Conservation (phyloP, 2,329 filamentous ascomycete genomes). For the Aureobasidium sp. region DNA sequence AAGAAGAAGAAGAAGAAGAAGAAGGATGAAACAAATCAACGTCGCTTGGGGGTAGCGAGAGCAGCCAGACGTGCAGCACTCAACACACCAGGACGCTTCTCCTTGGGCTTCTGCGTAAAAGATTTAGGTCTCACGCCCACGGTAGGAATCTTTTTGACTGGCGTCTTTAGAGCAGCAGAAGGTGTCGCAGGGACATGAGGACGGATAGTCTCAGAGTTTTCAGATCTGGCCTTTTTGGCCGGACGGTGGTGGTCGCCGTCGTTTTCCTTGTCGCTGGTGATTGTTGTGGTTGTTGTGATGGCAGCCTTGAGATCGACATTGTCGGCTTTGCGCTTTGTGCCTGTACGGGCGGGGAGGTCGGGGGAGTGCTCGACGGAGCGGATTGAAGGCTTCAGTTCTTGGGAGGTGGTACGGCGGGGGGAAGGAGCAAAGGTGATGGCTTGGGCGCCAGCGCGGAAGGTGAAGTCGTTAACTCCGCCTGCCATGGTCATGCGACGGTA, state of each 20-base stretch:
- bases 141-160: conserved; percentile 23
- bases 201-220: conserved; percentile 17
- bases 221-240: conserved; percentile 17
- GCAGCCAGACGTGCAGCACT: conserved; percentile 17
- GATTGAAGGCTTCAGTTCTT: conserved; percentile 35
- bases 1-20: not conserved
- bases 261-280: conserved; percentile 37
- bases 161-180: conserved; percentile 22
- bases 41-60: conserved; percentile 16
- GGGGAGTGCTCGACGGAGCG: conserved; percentile 37
- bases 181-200: conserved; percentile 22
- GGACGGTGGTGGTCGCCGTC: conserved; percentile 26
- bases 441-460: conserved; percentile 39
- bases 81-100: conserved; percentile 17
- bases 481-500: conserved; percentile 28
- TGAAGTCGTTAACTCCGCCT: conserved; percentile 38
- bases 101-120: conserved; percentile 25
- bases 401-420: conserved; percentile 22
- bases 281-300: conserved; percentile 12
- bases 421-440: conserved; percentile 38
- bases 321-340: conserved; percentile 41
- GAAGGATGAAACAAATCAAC: not conserved
- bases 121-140: conserved; percentile 30
- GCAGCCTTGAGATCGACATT: conserved; percentile 22
- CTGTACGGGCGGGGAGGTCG: conserved; percentile 16